Conservation (phyloP, 371 early-diverging fungal species). For the Chytridiales sp. region DNA sequence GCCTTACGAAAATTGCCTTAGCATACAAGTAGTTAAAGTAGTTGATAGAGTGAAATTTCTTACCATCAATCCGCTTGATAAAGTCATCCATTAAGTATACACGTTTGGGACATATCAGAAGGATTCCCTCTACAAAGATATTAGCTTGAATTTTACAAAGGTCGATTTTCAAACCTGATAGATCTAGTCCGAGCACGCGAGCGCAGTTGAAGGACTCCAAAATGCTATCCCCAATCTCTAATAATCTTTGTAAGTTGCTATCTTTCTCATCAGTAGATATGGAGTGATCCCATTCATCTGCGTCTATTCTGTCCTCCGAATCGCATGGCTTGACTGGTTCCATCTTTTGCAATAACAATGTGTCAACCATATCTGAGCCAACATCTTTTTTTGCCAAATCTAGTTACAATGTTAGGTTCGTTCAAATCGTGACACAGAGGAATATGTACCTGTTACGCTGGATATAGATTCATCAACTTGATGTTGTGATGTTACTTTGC, state of each 20-base stretch:
- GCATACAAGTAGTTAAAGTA: neutral
- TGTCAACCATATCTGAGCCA: too few relatives aligned
- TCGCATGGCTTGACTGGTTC: too few relatives aligned
- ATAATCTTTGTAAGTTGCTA: slow-evolving; percentile 65
- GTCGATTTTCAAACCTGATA: slow-evolving; percentile 45
- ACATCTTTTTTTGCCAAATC: too few relatives aligned
- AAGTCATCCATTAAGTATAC: slow-evolving; percentile 78
- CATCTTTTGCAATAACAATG: too few relatives aligned
- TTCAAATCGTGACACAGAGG: too few relatives aligned
- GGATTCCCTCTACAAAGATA: slow-evolving; percentile 57
- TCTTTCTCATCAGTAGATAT: slow-evolving; percentile 66
- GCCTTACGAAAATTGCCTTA: slow-evolving; percentile 9
- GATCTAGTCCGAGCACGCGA: slow-evolving; percentile 70
- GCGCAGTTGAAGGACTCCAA: slow-evolving; percentile 73
- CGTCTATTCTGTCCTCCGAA: too few relatives aligned
- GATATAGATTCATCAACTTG: too few relatives aligned
- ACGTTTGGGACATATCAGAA: slow-evolving; percentile 69
- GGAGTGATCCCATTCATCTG: too few relatives aligned
- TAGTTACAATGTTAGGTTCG: too few relatives aligned
- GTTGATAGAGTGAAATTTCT: neutral
- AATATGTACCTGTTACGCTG: too few relatives aligned
- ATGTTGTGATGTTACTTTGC: too few relatives aligned
- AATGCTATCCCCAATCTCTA: slow-evolving; percentile 72
- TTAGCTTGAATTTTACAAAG: neutral
- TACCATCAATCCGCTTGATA: slow-evolving; percentile 64